Base-by-base conservation (phyloP, 2,329 filamentous ascomycete genomes). In the Colletotrichum plurivorum region DNA sequence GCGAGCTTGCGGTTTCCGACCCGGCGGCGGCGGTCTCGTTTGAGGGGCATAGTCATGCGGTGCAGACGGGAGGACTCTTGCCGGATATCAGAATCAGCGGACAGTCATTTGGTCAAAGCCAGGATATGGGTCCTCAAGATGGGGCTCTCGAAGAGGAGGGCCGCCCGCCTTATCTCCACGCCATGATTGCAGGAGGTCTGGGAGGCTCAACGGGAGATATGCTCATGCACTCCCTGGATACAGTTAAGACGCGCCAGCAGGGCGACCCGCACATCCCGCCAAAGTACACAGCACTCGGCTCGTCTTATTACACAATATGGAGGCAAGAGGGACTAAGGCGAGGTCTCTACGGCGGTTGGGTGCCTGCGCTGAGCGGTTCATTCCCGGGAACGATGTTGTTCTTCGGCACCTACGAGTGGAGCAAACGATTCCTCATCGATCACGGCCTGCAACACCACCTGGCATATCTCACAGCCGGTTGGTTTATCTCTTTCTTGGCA, bases 141-240 rank as follows among this genome's bases (percentile, higher is more conserved):
- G 76, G 79, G 51, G 77, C 82, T 75, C 76, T 83, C 65, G 81
- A 82, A 73, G 74, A 78, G 71, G 82, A 84, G 73, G 81, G 76
- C 66, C 81, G 82, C 57, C 82, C 82, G 73, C 82, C 82, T 58
- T 84, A 83, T 72, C 73, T 80, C 64, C 82, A 84, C 74, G 91
- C 93, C 79, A 99, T 98, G 95, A 87, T 99, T 76, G 96, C 96
- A 41, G 96, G 96, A 77, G 96, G 95, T 69, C 85, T 97, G 61
- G 96, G 97, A 77, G 96, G 96, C 61, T 95, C 93, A 16, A 97
- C 93, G 64, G 96, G 97, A 68, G 96, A 99, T 81, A 93, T 99
- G 88, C 85, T 99, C 73, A 99, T 99, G 96, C 96, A 99, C 84
- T 98, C 95, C 53, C 88, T 99, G 77, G 96, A 99, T 81, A 99